phyloP scores from a whole-genome alignment of 345 rosid genomes.

The Melaleuca alternifolia region DNA sequence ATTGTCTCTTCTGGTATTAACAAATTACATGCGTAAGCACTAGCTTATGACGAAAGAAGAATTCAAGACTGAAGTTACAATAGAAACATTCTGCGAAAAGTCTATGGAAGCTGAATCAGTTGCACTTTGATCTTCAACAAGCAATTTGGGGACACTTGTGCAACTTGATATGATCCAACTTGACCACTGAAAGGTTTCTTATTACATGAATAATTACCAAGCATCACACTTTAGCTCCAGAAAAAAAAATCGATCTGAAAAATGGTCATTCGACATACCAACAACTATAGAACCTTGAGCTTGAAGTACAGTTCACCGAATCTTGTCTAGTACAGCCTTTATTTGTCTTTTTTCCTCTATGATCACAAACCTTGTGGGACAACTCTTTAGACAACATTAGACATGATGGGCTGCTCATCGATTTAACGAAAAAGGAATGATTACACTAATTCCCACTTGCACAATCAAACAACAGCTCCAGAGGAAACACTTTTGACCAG shows the following conservation, averaged over 20 bases:
- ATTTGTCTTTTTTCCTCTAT: not conserved
- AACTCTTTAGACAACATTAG: not conserved
- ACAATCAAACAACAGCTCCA: not conserved
- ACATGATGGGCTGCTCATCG: not conserved
- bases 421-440: not conserved
- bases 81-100: not conserved
- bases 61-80: not conserved
- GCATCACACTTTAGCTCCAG: not conserved
- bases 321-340: not conserved
- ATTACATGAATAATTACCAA: not conserved
- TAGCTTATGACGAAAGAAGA: not conserved
- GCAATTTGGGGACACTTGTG: not conserved
- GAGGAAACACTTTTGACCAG: slow-evolving; percentile 1
- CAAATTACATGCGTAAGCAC: not conserved
- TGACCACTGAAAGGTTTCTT: not conserved
- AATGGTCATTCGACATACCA: not conserved
- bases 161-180: not conserved
- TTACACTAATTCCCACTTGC: not conserved
- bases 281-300: not conserved
- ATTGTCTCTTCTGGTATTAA: not conserved
- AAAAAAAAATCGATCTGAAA: not conserved
- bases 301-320: not conserved
- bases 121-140: not conserved
- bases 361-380: not conserved
- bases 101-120: not conserved